Evolutionary conservation across 805 yeast genomes (phyloP).

Genomic region (Saturnispora quitensis): DNA sequence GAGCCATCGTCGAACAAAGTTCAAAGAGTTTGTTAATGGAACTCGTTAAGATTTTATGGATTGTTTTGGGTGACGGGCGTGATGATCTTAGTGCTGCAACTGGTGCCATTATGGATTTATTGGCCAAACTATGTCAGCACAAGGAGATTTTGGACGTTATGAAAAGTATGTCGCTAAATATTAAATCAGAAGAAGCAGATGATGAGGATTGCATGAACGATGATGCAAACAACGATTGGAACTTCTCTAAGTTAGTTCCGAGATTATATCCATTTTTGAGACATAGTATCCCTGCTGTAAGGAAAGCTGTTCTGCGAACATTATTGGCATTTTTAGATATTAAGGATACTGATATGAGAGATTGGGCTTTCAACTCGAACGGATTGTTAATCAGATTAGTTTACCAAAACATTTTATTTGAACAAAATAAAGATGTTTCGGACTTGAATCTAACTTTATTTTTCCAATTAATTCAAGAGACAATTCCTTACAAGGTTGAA

Average conservation of each 20-base stretch:
- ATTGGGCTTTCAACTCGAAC: slow-evolving; percentile 55
- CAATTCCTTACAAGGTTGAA: slow-evolving; percentile 34
- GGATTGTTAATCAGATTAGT: slow-evolving; percentile 64
- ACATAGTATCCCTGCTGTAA: slow-evolving; percentile 85
- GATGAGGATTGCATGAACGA: slow-evolving; percentile 32
- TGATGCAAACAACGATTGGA: slow-evolving; percentile 15
- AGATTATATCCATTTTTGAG: slow-evolving; percentile 85
- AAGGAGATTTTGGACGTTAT: slow-evolving; percentile 66
- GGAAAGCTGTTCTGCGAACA: slow-evolving; percentile 80
- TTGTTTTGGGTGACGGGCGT: slow-evolving; percentile 68
- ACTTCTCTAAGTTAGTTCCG: slow-evolving; percentile 76
- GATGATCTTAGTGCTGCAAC: slow-evolving; percentile 94
- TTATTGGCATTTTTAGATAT: slow-evolving; percentile 60
- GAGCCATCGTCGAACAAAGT: slow-evolving; percentile 8
- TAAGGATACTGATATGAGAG: slow-evolving; percentile 36
- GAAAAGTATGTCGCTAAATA: slow-evolving; percentile 45
- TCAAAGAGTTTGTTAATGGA: slow-evolving; percentile 41
- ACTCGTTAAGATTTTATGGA: slow-evolving; percentile 74
- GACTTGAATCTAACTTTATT: slow-evolving; percentile 56
- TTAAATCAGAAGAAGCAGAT: slow-evolving; percentile 1
- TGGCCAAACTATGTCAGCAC: slow-evolving; percentile 80
- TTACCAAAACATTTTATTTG: slow-evolving; percentile 81
- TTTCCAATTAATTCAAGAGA: slow-evolving; percentile 42
- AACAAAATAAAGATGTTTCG: slow-evolving; percentile 72
- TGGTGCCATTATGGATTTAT: slow-evolving; percentile 90